Evolutionary conservation across 164 flowering plant species (phyloP).

Genomic region (Hamamelis virginiana): DNA sequence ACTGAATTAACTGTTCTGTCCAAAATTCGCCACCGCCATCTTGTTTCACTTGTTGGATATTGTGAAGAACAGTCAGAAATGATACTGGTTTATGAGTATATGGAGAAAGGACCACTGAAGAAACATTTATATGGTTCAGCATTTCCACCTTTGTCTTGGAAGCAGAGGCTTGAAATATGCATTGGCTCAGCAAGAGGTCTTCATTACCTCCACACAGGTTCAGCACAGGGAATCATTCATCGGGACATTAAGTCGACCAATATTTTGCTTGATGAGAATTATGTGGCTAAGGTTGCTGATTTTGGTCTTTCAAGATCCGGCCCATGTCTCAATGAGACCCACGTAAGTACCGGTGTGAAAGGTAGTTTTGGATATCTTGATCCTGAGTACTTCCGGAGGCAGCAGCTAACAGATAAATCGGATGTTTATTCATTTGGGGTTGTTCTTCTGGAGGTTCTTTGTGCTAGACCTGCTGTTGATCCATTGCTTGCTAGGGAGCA

Average conservation of each 20-base stretch:
- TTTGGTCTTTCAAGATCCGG: slow-evolving; percentile 75
- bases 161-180: slow-evolving; percentile 63
- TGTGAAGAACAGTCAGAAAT: slow-evolving; percentile 82
- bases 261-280: slow-evolving; percentile 55
- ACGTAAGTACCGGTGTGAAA: slow-evolving; percentile 73
- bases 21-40: slow-evolving; percentile 67
- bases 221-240: slow-evolving; percentile 67
- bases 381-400: slow-evolving; percentile 68
- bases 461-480: slow-evolving; percentile 75
- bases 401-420: slow-evolving; percentile 68
- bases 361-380: slow-evolving; percentile 76
- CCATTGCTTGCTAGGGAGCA: slow-evolving; percentile 60
- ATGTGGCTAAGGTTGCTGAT: slow-evolving; percentile 66
- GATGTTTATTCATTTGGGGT: slow-evolving; percentile 74
- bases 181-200: slow-evolving; percentile 71
- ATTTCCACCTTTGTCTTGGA: slow-evolving; percentile 61
- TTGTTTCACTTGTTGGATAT: slow-evolving; percentile 74
- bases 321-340: slow-evolving; percentile 61
- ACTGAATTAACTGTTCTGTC: slow-evolving; percentile 71
- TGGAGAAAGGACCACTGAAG: slow-evolving; percentile 76
- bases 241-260: slow-evolving; percentile 74
- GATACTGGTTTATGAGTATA: slow-evolving; percentile 79
- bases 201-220: slow-evolving; percentile 71
- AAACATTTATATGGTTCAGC: slow-evolving; percentile 62
- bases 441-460: slow-evolving; percentile 62